Conservation (phyloP, 805 yeast species). For the Saturnispora halmiae region DNA sequence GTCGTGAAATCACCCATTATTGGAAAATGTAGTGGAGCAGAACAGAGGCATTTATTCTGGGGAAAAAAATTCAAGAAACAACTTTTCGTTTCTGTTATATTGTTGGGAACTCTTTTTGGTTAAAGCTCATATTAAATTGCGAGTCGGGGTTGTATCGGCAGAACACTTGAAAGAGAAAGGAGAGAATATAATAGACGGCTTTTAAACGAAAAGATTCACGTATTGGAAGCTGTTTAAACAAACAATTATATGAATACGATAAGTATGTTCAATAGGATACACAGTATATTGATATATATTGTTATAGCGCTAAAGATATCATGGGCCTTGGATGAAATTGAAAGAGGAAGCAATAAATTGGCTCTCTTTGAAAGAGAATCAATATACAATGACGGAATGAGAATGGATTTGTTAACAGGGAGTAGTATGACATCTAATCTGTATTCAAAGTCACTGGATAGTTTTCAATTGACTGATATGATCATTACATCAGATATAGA, state of each 20-base stretch:
- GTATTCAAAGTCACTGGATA: conserved; percentile 15
- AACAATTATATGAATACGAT: no score
- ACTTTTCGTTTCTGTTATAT: no score
- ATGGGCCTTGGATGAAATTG: neutral
- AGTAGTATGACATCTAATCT: neutral
- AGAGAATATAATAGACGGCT: no score
- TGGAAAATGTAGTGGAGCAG: neutral
- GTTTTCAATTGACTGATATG: conserved; percentile 37
- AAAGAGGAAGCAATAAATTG: no score
- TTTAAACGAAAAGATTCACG: neutral
- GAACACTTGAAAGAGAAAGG: no score
- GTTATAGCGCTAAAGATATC: neutral
- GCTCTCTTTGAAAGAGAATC: neutral
- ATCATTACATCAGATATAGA: conserved; percentile 73
- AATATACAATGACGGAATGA: conserved; percentile 5
- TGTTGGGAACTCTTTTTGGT: no score
- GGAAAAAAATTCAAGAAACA: no score
- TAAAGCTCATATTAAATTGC: no score
- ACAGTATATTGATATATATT: neutral
- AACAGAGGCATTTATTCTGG: no score
- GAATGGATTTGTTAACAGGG: conserved; percentile 1
- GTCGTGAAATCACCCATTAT: neutral
- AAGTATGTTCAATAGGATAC: no score
- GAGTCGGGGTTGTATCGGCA: no score
- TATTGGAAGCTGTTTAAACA: no score